Evolutionary conservation across 768 basidiomycete genomes (phyloP).

Genomic region (Mycena galericulata): DNA sequence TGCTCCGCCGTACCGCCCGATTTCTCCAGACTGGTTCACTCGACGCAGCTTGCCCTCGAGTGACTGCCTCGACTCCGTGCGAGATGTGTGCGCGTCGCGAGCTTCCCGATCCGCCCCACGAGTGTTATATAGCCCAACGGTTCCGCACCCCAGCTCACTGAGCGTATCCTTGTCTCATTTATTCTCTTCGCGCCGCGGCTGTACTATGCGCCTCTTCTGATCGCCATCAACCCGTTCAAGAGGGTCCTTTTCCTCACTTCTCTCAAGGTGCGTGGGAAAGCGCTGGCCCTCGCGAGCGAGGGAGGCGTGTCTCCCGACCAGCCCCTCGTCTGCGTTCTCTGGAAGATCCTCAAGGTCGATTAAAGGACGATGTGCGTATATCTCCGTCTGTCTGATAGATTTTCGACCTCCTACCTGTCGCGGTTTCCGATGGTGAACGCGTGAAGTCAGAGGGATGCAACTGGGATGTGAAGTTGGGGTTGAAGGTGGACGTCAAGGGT

Average conservation of each 20-base stretch:
- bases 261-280: slow-evolving; percentile 73
- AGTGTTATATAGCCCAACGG: slow-evolving; percentile 26
- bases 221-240: slow-evolving; percentile 86
- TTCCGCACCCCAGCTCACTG: slow-evolving; percentile 62
- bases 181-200: slow-evolving; percentile 82
- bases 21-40: slow-evolving; percentile 80
- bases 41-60: slow-evolving; percentile 85
- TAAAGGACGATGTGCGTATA: slow-evolving; percentile 80
- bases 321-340: slow-evolving; percentile 87
- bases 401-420: not conserved
- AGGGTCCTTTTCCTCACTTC: slow-evolving; percentile 77
- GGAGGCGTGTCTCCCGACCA: slow-evolving; percentile 72
- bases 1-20: slow-evolving; percentile 84
- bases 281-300: slow-evolving; percentile 61
- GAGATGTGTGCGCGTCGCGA: slow-evolving; percentile 66
- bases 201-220: slow-evolving; percentile 86
- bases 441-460: no score
- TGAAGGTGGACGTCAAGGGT: no score
- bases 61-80: slow-evolving; percentile 69
- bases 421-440: no score
- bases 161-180: slow-evolving; percentile 84
- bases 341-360: slow-evolving; percentile 88
- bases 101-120: slow-evolving; percentile 2
- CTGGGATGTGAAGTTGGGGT: no score
- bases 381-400: not conserved